Evolutionary conservation across 306 rosid species (phyloP), one percentile per base, ranked within the genome.

Genomic region (Cucumis hystrix): DNA sequence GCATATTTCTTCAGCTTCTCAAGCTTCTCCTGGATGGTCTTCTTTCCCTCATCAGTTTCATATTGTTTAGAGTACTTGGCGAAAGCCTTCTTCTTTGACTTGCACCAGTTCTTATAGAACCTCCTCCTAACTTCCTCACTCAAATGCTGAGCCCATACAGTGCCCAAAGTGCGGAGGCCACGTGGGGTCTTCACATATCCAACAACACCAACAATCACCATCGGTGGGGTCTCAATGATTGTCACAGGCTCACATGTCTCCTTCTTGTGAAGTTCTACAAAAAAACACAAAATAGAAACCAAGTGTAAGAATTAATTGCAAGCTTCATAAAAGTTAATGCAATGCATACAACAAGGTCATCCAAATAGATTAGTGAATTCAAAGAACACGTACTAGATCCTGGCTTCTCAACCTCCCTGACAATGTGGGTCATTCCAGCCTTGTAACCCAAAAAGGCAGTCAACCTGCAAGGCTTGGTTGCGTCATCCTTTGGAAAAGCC

Each of bases 401-500:
- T 1, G 97, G 93, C 21, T 92, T 92, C 85, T 92, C 93, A 6
- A 92, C 97, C 72, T 92, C 97, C 63, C 97, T 80, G 4, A 92
- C 97, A 82, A 92, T 88, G 82, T 92, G 97, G 16, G 97, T 92
- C 96, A 92, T 92, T 56, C 96, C 91, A 66, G 97, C 97, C 91
- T 92, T 92, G 86, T 92, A 90, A 54, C 96, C 96, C 78, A 90
- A 75, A 40, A 92, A 92, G 28, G 96, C 93, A 70, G 93, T 92
- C 3, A 92, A 81, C 79, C 82, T 88, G 64, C 93, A 91, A n/a
- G 87, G 43, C 80, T 92, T 88, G 81, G 59, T 60, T 57, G 85
- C 88, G 59, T 90, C 93, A 90, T 92, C 97, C 87, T 83, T 90
- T 4, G 97, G 97, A 82, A 92, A 92, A 33, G 97, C 88, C 93